Base-by-base conservation (phyloP, 2,329 filamentous ascomycete genomes). In the Coniosporium tulheliwenetii region DNA sequence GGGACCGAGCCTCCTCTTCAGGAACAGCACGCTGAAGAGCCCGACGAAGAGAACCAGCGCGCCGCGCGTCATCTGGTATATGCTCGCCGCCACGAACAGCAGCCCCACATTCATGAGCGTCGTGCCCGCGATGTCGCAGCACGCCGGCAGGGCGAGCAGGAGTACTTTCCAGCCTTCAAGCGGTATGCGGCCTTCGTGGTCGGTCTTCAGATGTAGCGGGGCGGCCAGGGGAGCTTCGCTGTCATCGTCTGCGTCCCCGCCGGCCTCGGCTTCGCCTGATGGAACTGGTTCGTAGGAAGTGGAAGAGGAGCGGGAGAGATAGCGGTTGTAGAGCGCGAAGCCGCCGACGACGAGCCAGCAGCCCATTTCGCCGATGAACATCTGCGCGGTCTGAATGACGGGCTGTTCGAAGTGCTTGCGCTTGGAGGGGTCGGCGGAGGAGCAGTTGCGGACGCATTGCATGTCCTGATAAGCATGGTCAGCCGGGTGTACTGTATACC, bases 21-120 rank as follows among this genome's bases (percentile, higher is more conserved):
- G 68, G 60, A 98, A 96, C 10, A 93, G 53, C 26, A 98, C 87
- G 54, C 86, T 94, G 64, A 98, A 95, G 0, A 96, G 66, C 0
- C 91, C 91, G 14, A 98, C 91, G 52, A 98, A 98, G 5, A 98
- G 71, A 2, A 98, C 89, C 35, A 98, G 70, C 0, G 91, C 91
- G 8, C 91, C 91, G 44, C 91, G 73, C 1, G 89, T 96, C 91
- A 98, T 98, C 64, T 98, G 91, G 63, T 95, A 98, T 54, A 98
- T 95, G 45, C 85, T 93, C 1, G 91, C 85, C 10, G 85, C 91
- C 16, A 96, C 87, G 57, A 96, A 87, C 38, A 96, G 71, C 49
- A 98, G 70, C 3, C 91, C 91, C 4, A 85, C 83, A 55, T 98
- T 98, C 87, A 98, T 96, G 41, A 96, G 73, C 3, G 91, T 98